phyloP scores from a whole-genome alignment of 352 stramenopile genomes.

The Thalassiosira mediterranea region DNA sequence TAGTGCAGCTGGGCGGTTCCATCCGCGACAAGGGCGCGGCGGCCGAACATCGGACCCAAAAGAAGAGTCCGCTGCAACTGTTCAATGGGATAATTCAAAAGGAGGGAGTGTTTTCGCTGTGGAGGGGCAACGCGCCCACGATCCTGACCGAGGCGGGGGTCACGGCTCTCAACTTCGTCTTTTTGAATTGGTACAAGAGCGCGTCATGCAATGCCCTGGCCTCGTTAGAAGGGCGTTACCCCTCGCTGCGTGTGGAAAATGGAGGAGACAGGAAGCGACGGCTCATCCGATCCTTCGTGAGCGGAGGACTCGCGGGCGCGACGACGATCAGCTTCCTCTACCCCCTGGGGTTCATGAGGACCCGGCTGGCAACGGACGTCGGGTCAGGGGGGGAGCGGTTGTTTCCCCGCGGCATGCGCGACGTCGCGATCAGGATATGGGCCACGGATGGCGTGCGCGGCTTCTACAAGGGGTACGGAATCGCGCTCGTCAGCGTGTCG shows the following conservation, averaged over 20 bases:
- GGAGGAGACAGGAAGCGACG: conserved; percentile 11
- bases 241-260: conserved; percentile 5
- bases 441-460: conserved; percentile 18
- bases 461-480: conserved; percentile 40
- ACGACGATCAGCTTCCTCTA: conserved; percentile 24
- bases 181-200: conserved; percentile 23
- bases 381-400: conserved; percentile 3
- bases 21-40: not conserved
- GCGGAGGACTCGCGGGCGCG: conserved; percentile 23
- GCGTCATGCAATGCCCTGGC: not conserved
- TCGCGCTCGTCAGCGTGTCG: conserved; percentile 23
- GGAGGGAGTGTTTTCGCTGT: conserved; percentile 28
- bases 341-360: conserved; percentile 29
- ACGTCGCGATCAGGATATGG: conserved; percentile 15
- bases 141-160: conserved; percentile 10
- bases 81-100: conserved; percentile 12
- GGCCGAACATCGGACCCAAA: not conserved
- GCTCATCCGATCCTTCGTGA: conserved; percentile 23
- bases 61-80: conserved; percentile 7
- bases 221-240: not conserved
- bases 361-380: conserved; percentile 26
- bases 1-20: conserved; percentile 12
- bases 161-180: conserved; percentile 29
- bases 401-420: conserved; percentile 15
- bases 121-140: conserved; percentile 25